Percentiles rank a stretch among this genome's conserved stretches.
Evolutionary conservation across 345 rosid species (phyloP).

Genomic region (Eucalyptus polyanthemos): DNA sequence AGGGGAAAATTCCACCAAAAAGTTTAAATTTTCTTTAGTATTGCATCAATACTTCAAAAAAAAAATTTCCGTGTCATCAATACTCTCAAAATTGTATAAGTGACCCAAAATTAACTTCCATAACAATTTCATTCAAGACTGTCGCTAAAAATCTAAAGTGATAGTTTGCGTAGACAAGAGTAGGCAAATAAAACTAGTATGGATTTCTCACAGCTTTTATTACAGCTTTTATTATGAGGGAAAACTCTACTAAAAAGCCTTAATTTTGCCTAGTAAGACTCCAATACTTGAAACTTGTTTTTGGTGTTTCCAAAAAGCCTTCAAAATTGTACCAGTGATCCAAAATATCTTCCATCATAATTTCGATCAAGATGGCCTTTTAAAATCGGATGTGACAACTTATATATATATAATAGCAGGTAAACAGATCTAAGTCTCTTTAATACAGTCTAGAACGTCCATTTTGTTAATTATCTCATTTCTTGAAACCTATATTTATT

Average conservation of each 20-base stretch:
- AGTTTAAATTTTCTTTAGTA: neutral
- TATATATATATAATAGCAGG: too few relatives aligned
- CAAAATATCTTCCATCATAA: neutral
- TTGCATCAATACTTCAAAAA: fast-evolving
- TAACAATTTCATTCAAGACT: neutral
- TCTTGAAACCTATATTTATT: too few relatives aligned
- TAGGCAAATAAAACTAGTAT: neutral
- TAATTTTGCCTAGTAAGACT: neutral
- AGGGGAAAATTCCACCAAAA: neutral
- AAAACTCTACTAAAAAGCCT: neutral
- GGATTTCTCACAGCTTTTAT: too few relatives aligned
- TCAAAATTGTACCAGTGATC: neutral
- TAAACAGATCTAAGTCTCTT: too few relatives aligned
- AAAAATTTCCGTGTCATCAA: too few relatives aligned
- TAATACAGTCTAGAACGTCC: too few relatives aligned
- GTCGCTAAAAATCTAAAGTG: neutral
- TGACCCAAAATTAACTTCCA: neutral
- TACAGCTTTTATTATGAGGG: neutral
- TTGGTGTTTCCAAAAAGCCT: neutral
- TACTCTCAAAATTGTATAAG: neutral
- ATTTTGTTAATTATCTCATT: neutral
- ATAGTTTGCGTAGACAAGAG: neutral
- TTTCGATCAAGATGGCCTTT: fast-evolving
- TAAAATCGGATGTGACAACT: too few relatives aligned
- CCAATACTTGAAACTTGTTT: neutral